These are phyloP conservation scores for Orychophragmus violaceus DNA, from an alignment of 345 rosid genomes.

Conservation along the genomic window DNA sequence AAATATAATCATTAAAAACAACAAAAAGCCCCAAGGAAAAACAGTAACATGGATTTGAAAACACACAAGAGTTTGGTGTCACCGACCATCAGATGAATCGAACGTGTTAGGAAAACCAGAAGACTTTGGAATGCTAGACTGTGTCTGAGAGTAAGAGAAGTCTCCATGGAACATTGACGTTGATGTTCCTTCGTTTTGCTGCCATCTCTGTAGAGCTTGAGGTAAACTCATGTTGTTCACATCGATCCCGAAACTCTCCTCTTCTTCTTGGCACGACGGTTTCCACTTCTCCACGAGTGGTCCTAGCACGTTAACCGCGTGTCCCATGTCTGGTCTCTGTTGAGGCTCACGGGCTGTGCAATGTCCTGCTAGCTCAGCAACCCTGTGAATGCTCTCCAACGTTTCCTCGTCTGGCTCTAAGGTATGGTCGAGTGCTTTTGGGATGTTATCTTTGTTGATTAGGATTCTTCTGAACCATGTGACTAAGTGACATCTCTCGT, in stretches of 20 bases:
- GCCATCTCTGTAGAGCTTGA: slow-evolving; percentile 82
- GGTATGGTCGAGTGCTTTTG: slow-evolving; percentile 51
- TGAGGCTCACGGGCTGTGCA: slow-evolving; percentile 81
- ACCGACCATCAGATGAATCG: slow-evolving; percentile 59
- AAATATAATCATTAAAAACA: slow-evolving; percentile 2
- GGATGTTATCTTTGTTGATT: slow-evolving; percentile 59
- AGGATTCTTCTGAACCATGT: slow-evolving; percentile 74
- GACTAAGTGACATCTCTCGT: slow-evolving; percentile 68
- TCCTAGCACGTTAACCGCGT: slow-evolving; percentile 64
- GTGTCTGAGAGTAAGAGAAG: slow-evolving; percentile 49
- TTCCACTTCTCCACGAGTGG: slow-evolving; percentile 90
- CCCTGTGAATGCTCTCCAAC: slow-evolving; percentile 51
- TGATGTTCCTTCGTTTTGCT: slow-evolving; percentile 70
- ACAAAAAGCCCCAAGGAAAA: too few species aligned
- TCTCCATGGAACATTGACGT: slow-evolving; percentile 39
- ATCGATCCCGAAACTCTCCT: slow-evolving; percentile 52
- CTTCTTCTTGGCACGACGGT: slow-evolving; percentile 63
- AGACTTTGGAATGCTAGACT: slow-evolving; percentile 63
- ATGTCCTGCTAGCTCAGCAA: slow-evolving; percentile 82
- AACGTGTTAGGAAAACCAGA: slow-evolving; percentile 59
- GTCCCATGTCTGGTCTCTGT: slow-evolving; percentile 93
- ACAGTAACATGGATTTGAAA: slow-evolving; percentile 2
- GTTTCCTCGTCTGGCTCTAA: slow-evolving; percentile 59
- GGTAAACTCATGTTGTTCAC: slow-evolving; percentile 76
- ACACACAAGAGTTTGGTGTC: slow-evolving; percentile 16